These are phyloP conservation scores for Rubus parviflorus DNA, from an alignment of 306 rosid genomes.

Conservation along the genomic window DNA sequence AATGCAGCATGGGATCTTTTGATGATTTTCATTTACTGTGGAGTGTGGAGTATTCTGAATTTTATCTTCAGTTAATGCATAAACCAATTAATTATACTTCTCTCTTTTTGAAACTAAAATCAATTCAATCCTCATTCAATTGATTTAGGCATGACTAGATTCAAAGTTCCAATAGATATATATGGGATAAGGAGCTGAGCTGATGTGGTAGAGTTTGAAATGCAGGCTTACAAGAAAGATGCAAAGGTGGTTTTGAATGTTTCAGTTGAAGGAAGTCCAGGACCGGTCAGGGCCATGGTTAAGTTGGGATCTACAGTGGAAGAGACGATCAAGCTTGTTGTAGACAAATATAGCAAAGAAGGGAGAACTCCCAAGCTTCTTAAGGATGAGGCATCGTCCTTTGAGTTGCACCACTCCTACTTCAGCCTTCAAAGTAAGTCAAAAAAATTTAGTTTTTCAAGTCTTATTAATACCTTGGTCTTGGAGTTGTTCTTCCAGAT, in stretches of 20 bases:
- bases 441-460: background rate
- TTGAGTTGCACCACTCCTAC: slow-evolving; percentile 70
- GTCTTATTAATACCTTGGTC: background rate
- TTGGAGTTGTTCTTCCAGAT: slow-evolving; percentile 3
- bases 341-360: slow-evolving; percentile 69
- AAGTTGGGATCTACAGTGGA: slow-evolving; percentile 76
- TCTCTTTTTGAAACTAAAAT: background rate
- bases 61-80: background rate
- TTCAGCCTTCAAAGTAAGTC: slow-evolving; percentile 81
- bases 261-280: slow-evolving; percentile 88
- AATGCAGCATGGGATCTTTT: background rate
- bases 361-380: slow-evolving; percentile 66
- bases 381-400: slow-evolving; percentile 31
- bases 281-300: slow-evolving; percentile 74
- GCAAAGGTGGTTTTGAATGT: slow-evolving; percentile 87
- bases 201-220: slow-evolving; percentile 7
- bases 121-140: background rate
- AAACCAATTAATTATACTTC: background rate
- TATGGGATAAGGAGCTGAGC: slow-evolving; percentile 13
- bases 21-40: background rate
- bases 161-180: background rate
- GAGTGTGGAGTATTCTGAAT: background rate
- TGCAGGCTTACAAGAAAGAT: slow-evolving; percentile 60
- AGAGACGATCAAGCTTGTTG: slow-evolving; percentile 59
- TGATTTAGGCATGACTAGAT: background rate